Base-by-base conservation (phyloP, 148 eudicot genomes). In the Chenopodium formosanum region DNA sequence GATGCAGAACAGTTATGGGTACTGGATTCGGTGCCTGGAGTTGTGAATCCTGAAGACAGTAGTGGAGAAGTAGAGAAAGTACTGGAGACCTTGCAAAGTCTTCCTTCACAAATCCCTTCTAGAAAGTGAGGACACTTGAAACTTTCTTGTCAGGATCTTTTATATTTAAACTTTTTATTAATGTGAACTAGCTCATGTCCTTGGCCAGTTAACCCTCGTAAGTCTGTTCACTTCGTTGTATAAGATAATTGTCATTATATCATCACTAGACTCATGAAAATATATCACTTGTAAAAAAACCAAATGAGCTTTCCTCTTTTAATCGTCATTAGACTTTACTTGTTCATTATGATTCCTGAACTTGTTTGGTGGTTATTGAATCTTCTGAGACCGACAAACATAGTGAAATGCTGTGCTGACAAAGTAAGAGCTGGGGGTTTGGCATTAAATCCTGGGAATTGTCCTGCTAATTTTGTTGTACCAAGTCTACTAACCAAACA, bases 1-100 rank as follows among this genome's bases (percentile, higher is more conserved):
- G 90, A 78, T 90, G 95, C 97, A 95, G 96, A 89, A 80, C 98
- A 96, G 99, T 86, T 96, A 80, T 97, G 99, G 99, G 91, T 94
- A 58, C 79, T 97, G 86, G 99, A 97, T 86, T 97, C 99, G 0
- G 95, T 94, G 66, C 95, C 99, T 73, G 98, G 99, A 81, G 85
- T 89, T 75, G 92, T 92, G 84, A 87, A 77, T 81, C 86, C 88
- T 78, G 91, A 89, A 63, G 85, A 89, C 31, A 87, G 89, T 69
- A 88, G 88, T 70, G 90, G 98, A 84, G 99, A 97, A 80, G 99
- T 97, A 83, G 99, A 97, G 89, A 89, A 88, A 82, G 98, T 97
- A 75, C 84, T 97, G 90, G 86, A 89, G 82, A 97, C 98, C 48
- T 83, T 97, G 88, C 97, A 90, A 89, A 89, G 89, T 86, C 87